Evolutionary conservation across 2,329 filamentous ascomycete genomes (phyloP).

Genomic region (Aspergillus jensenii): DNA sequence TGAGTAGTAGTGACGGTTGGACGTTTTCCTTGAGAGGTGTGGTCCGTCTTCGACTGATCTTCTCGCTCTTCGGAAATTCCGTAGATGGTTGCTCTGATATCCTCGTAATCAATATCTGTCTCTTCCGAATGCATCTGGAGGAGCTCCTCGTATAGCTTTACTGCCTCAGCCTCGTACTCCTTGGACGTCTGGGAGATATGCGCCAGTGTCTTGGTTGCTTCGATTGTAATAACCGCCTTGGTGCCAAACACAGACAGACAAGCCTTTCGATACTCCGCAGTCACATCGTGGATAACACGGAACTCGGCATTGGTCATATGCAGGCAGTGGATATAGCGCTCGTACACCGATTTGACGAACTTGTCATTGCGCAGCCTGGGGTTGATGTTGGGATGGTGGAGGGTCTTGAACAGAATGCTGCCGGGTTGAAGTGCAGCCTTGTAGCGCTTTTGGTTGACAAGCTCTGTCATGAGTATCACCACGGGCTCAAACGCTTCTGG

Average conservation of each 20-base stretch:
- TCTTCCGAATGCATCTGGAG: constrained; percentile 30
- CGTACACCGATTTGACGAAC: constrained; percentile 34
- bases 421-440: constrained; percentile 36
- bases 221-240: constrained; percentile 35
- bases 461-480: constrained; percentile 36
- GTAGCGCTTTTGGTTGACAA: constrained; percentile 37
- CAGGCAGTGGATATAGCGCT: constrained; percentile 36
- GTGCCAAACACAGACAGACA: constrained; percentile 37
- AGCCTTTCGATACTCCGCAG: constrained; percentile 33
- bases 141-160: constrained; percentile 36
- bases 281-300: constrained; percentile 33
- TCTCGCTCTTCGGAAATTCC: constrained; percentile 38
- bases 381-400: constrained; percentile 31
- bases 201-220: constrained; percentile 37
- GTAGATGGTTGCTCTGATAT: constrained; percentile 36
- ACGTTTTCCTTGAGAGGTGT: constrained; percentile 26
- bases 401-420: constrained; percentile 35
- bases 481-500: constrained; percentile 40
- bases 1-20: constrained; percentile 28
- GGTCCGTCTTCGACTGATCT: constrained; percentile 15
- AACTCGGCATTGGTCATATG: constrained; percentile 32
- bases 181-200: constrained; percentile 38
- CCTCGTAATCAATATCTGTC: constrained; percentile 28
- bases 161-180: constrained; percentile 34
- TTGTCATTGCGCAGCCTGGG: constrained; percentile 33